These are phyloP conservation scores for Paramecium tetraurelia DNA, from an alignment of 73 alveolate genomes.

Conservation along the genomic window DNA sequence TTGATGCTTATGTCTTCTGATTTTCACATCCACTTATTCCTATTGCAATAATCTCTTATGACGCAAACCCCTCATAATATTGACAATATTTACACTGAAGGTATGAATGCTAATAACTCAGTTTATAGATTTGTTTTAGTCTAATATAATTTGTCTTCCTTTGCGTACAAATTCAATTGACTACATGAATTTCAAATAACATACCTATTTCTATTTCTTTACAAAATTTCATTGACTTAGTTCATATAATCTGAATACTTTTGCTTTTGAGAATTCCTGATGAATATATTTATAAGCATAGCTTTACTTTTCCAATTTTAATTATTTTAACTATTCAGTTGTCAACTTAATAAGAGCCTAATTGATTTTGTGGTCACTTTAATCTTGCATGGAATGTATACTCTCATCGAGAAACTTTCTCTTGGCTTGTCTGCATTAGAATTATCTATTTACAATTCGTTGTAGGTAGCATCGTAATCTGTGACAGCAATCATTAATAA, in stretches of 20 bases:
- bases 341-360: not conserved
- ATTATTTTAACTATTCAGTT: not conserved
- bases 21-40: not conserved
- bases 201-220: not conserved
- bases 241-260: not conserved
- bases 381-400: not conserved
- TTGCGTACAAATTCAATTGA: not conserved
- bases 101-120: not conserved
- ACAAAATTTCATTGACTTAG: not conserved
- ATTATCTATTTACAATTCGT: not conserved
- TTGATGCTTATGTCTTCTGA: not conserved
- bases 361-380: not conserved
- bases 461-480: not conserved
- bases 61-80: not conserved
- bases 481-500: not conserved
- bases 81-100: not conserved
- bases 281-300: not conserved
- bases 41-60: not conserved
- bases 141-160: not conserved
- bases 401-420: not conserved
- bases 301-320: not conserved
- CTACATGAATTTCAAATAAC: not conserved
- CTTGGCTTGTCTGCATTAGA: not conserved
- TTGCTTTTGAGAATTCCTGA: not conserved
- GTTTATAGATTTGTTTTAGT: not conserved